Base-by-base conservation (phyloP, 176 grass and related monocot species). In the Carex myosuroides region DNA sequence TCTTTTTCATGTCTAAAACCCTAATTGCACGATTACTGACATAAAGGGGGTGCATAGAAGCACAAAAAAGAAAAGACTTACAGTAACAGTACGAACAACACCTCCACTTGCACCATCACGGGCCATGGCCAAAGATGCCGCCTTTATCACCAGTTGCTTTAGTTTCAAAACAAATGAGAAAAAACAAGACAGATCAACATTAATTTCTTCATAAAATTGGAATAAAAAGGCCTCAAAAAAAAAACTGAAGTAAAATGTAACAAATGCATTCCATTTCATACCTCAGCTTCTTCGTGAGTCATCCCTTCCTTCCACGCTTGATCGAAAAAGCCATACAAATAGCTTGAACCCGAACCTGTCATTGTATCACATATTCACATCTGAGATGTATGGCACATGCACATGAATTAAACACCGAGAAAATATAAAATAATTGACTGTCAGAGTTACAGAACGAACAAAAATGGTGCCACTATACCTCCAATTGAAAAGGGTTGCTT, bases 271-370 rank as follows among this genome's bases (percentile, higher is more conserved):
- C 57, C 13, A 29, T 89, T 32, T 62, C 13, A 29, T 89, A 99
- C 97, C 91, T 99, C 93, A 58, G 97, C 97, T 85, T 99, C 93
- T 86, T 95, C 93, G 74, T 92, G 88, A 83, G 84, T 92, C 97
- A 99, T 99, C 1, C 89, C 91, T 58, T 95, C 97, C 80, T 83
- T 99, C 97, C 97, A 99, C 79, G 92, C 97, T 85, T 99, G 89
- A 63, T 99, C 96, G 67, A 99, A 91, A 75, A 99, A 86, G 3
- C 71, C 96, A 89, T 99, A 94, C 20, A 99, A 84, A 64, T 99
- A 94, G 66, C 91, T 89, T 26, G 96, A 95, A 84, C 96, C 96
- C 7, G 93, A 99, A 82, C 96, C 91, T 99, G 88, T 32, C 85
- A 89, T 62, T 4, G 5, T 3, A 83, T 26, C 58, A 81, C 79